Percentiles rank a stretch among this genome's conserved stretches.
Evolutionary conservation across 768 basidiomycete genomes (phyloP).

Genomic region (Tricholoma bakamatsutake): DNA sequence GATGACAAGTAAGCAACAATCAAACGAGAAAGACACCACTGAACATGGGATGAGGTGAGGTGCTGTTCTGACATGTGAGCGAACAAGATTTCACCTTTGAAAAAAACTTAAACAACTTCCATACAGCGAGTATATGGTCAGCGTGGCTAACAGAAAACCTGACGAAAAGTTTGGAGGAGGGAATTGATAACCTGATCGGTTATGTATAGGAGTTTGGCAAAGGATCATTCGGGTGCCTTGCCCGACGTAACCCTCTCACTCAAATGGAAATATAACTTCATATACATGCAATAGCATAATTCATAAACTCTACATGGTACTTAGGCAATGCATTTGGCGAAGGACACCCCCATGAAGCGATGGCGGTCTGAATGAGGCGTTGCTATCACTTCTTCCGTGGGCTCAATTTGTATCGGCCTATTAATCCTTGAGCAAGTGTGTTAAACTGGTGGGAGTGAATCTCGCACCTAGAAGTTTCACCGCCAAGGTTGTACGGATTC

Average conservation of each 20-base stretch:
- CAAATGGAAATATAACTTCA: not conserved
- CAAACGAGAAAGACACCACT: slow-evolving; percentile 26
- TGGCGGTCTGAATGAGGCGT: slow-evolving; percentile 19
- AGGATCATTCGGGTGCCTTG: not conserved
- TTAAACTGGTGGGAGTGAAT: not conserved
- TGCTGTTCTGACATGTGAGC: slow-evolving; percentile 14
- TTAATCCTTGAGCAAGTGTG: not conserved
- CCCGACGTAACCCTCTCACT: not conserved
- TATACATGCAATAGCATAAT: not conserved
- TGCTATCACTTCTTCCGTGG: slow-evolving; percentile 18
- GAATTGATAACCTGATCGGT: slow-evolving; percentile 2
- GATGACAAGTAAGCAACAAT: slow-evolving; percentile 34
- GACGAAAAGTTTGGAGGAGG: slow-evolving; percentile 7
- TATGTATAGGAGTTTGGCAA: not conserved
- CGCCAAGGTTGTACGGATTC: not conserved
- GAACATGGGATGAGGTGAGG: slow-evolving; percentile 25
- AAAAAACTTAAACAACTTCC: slow-evolving; percentile 34
- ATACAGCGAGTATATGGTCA: slow-evolving; percentile 28
- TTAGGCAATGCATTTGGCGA: slow-evolving; percentile 14
- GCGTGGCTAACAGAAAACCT: not conserved
- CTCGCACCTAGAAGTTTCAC: not conserved
- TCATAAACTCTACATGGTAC: not conserved
- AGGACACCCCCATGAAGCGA: slow-evolving; percentile 25
- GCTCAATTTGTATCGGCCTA: slow-evolving; percentile 16
- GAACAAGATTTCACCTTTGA: slow-evolving; percentile 22